Evolutionary conservation across 148 eudicot genomes (phyloP), one percentile per base, ranked within the genome.

Genomic region (Amaranthus hypochondriacus): DNA sequence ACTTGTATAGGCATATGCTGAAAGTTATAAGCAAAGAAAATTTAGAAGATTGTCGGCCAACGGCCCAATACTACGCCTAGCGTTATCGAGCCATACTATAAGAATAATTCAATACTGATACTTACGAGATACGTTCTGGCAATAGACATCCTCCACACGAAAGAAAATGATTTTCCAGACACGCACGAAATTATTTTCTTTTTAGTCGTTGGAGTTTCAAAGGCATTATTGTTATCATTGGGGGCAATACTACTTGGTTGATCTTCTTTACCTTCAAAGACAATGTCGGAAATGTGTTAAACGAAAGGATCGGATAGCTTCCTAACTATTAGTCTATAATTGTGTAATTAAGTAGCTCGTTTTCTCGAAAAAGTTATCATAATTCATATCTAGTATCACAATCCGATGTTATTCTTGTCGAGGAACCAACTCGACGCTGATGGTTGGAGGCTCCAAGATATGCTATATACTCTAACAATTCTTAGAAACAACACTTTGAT

Each of bases 1-100:
- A 80, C 69, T 57, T 7, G 3, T 61, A 70, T 71, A 3, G 82
- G 82, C 5, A 80, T 73, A 56, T 80, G 43, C 78, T 80, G 73
- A 60, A 54, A 56, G 21, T 14, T 62, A 9, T 7, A 71, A 21
- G 44, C 64, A 55, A 70, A 49, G 14, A 49, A 69, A 52, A 9
- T 11, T 7, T 7, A 51, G 5, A 44, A 9, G 0, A 42, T 72
- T 2, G 39, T 72, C 39, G 39, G 39, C 2, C 39, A 18, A 18
- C 18, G 18, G 18, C 0, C 3, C 59, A 4, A 56, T 56, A 14
- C 15, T 56, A 7, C 13, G 15, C 4, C 15, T 56, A 56, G 2
- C 4, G 5, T 42, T 42, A 42, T 47, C 48, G 44, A 62, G 11
- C 0, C n/a, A 62, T 8, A 49, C 11, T 8, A 48, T 44, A n/a